phyloP scores from a whole-genome alignment of 2,329 filamentous ascomycete genomes.

The Hypoxylon sp. region DNA sequence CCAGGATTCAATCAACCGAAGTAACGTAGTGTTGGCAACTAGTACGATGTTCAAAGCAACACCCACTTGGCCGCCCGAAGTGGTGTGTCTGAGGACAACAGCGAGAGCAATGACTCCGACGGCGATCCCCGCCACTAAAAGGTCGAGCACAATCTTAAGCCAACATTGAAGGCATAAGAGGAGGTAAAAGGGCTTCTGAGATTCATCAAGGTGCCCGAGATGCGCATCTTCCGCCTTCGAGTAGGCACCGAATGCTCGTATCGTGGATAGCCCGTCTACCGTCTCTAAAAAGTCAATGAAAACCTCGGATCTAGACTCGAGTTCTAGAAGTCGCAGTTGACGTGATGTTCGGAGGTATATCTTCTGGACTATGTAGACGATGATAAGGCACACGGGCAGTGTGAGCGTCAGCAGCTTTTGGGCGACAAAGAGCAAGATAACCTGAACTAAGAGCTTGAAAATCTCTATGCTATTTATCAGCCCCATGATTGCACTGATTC shows the following conservation, averaged over 20 bases:
- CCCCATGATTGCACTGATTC: slow-evolving; percentile 16
- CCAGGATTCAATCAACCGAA: slow-evolving; percentile 54
- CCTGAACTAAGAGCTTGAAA: slow-evolving; percentile 60
- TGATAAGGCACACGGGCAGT: slow-evolving; percentile 61
- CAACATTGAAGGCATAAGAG: slow-evolving; percentile 67
- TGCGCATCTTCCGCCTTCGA: slow-evolving; percentile 45
- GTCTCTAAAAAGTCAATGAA: slow-evolving; percentile 58
- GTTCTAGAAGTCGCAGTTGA: slow-evolving; percentile 68
- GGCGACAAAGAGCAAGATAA: slow-evolving; percentile 61
- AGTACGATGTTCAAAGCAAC: slow-evolving; percentile 57
- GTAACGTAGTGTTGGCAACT: slow-evolving; percentile 55
- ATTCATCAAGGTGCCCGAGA: slow-evolving; percentile 57
- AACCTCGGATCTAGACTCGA: slow-evolving; percentile 67
- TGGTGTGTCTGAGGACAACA: slow-evolving; percentile 39
- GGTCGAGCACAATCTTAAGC: slow-evolving; percentile 66
- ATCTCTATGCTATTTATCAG: slow-evolving; percentile 55
- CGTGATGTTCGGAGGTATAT: slow-evolving; percentile 69
- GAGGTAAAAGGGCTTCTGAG: slow-evolving; percentile 65
- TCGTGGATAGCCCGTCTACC: slow-evolving; percentile 59
- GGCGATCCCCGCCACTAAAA: slow-evolving; percentile 64
- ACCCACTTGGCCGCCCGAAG: slow-evolving; percentile 53
- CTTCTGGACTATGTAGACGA: slow-evolving; percentile 64
- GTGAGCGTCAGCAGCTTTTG: slow-evolving; percentile 63
- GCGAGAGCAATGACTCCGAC: slow-evolving; percentile 53
- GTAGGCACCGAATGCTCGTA: slow-evolving; percentile 65